phyloP scores from a whole-genome alignment of 805 yeast species.

The Lipomyces yamadae region DNA sequence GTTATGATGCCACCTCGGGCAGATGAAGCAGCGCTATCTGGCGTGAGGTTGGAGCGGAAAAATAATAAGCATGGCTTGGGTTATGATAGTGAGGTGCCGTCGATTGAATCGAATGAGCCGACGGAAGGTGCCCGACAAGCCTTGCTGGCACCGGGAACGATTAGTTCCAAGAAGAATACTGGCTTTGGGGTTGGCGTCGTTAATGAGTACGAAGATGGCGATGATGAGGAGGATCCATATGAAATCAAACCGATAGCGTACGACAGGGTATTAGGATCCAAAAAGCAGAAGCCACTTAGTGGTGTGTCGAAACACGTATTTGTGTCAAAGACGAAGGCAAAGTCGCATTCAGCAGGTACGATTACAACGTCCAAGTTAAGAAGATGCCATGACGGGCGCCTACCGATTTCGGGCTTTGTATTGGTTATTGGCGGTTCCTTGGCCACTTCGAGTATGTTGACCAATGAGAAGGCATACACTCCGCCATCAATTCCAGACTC shows the following conservation, averaged over 20 bases:
- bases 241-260: slow-evolving; percentile 27
- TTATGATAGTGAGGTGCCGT: slow-evolving; percentile 26
- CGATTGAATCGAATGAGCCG: neutral
- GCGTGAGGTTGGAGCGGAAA: slow-evolving; percentile 2
- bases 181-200: slow-evolving; percentile 38
- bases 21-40: neutral
- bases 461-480: slow-evolving; percentile 14
- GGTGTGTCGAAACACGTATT: slow-evolving; percentile 1
- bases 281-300: slow-evolving; percentile 7
- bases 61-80: slow-evolving; percentile 36
- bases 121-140: neutral
- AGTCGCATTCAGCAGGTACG: neutral
- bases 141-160: slow-evolving; percentile 15
- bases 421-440: neutral
- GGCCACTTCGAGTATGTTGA: neutral
- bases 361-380: neutral
- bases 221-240: slow-evolving; percentile 36
- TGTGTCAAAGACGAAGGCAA: slow-evolving; percentile 9
- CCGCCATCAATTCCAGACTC: slow-evolving; percentile 27
- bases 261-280: slow-evolving; percentile 19
- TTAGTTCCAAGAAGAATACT: slow-evolving; percentile 29
- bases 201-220: slow-evolving; percentile 40
- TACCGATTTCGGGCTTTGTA: slow-evolving; percentile 29
- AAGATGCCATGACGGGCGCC: slow-evolving; percentile 33
- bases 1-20: slow-evolving; percentile 37